Conservation (phyloP, 106 monocot species). For the Acorus gramineus region DNA sequence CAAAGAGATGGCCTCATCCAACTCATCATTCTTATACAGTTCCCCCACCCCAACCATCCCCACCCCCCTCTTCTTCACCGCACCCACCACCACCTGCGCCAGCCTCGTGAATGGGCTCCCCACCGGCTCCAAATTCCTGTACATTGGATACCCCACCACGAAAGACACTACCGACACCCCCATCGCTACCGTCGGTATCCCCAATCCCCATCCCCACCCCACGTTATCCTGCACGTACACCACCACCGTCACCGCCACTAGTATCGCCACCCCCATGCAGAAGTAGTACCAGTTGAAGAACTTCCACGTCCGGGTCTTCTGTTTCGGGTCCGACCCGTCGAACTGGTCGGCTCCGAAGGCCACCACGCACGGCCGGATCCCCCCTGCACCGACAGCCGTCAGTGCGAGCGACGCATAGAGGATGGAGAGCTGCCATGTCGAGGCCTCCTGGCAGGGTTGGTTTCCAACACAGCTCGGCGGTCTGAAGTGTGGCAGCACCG, state of each 20-base stretch:
- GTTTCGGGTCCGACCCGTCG: slow-evolving; percentile 33
- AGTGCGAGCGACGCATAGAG: slow-evolving; percentile 43
- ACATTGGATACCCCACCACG: slow-evolving; percentile 37
- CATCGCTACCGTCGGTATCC: slow-evolving; percentile 51
- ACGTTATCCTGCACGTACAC: slow-evolving; percentile 69
- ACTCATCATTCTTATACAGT: slow-evolving; percentile 65
- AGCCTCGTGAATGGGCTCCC: slow-evolving; percentile 63
- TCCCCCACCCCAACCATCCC: slow-evolving; percentile 1
- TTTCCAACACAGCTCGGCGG: slow-evolving; percentile 38
- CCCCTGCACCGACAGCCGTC: slow-evolving; percentile 43
- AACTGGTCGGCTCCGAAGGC: slow-evolving; percentile 74
- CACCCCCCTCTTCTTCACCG: slow-evolving; percentile 64
- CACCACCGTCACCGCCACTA: slow-evolving; percentile 52
- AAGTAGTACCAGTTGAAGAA: slow-evolving; percentile 84
- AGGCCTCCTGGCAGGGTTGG: slow-evolving; percentile 32
- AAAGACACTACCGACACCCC: slow-evolving; percentile 35
- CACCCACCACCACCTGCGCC: slow-evolving; percentile 47
- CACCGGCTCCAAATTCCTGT: slow-evolving; percentile 26
- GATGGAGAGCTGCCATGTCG: slow-evolving; percentile 36
- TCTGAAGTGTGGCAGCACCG: slow-evolving; percentile 35
- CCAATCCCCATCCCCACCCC: slow-evolving; percentile 60
- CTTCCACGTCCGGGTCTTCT: slow-evolving; percentile 34
- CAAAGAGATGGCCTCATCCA: slow-evolving; percentile 57
- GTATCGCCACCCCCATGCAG: slow-evolving; percentile 43
- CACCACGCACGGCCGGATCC: slow-evolving; percentile 53